These are phyloP conservation scores for Trametes punicea DNA, from an alignment of 768 basidiomycete species.

Conservation along the genomic window DNA sequence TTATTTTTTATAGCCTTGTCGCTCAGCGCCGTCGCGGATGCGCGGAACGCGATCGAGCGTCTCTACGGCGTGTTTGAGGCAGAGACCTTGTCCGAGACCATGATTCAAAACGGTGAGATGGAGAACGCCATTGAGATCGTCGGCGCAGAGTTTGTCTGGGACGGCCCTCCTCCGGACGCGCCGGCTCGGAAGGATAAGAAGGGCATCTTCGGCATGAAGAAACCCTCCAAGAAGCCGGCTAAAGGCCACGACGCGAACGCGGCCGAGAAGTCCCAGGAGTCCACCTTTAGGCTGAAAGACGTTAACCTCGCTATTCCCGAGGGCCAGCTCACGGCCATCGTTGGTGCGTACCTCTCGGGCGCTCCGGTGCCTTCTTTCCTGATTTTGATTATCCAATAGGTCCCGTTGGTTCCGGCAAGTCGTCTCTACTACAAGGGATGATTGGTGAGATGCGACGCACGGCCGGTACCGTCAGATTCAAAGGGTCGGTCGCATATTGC, in stretches of 20 bases:
- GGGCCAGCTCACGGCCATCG: constrained; percentile 80
- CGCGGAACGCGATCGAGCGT: constrained; percentile 73
- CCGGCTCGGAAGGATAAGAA: constrained; percentile 35
- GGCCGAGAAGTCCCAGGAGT: constrained; percentile 36
- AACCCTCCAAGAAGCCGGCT: constrained; percentile 22
- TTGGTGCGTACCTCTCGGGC: constrained; percentile 41
- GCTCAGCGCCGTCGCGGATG: constrained; percentile 80
- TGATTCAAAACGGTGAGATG: constrained; percentile 50
- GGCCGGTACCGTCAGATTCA: constrained; percentile 60
- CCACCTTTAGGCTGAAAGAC: constrained; percentile 61
- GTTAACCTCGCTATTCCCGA: constrained; percentile 67
- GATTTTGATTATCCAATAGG: neutral
- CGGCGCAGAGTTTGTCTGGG: constrained; percentile 61
- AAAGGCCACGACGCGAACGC: constrained; percentile 29
- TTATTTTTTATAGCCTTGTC: constrained; percentile 47
- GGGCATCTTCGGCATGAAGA: constrained; percentile 25
- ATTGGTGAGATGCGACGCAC: constrained; percentile 83
- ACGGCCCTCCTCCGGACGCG: constrained; percentile 60
- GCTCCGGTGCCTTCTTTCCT: neutral
- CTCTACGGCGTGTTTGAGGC: constrained; percentile 82
- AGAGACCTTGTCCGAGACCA: constrained; percentile 63
- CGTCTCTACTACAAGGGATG: constrained; percentile 67
- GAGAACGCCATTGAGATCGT: constrained; percentile 65
- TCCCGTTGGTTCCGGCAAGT: constrained; percentile 71
- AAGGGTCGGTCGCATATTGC: constrained; percentile 78